A percentile compares a stretch with the other conserved stretches of the same genome.
phyloP scores from a whole-genome alignment of 2,329 filamentous ascomycete species.

The Mycosphaerelloides madeirae region DNA sequence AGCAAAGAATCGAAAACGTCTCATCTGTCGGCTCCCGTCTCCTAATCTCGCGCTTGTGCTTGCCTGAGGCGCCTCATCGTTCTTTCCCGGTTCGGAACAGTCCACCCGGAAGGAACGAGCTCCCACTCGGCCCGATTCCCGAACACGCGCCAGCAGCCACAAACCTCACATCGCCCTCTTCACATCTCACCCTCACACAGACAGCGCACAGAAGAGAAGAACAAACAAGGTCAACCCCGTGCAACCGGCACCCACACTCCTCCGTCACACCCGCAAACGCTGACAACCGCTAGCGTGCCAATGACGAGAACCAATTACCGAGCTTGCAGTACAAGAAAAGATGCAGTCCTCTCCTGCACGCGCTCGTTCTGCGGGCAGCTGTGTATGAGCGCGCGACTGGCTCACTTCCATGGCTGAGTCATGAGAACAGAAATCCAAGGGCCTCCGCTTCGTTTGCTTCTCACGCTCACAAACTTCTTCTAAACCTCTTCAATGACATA shows the following conservation, averaged over 20 bases:
- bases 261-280: background rate
- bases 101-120: no score
- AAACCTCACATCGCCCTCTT: no score
- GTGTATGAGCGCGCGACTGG: background rate
- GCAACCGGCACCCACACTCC: background rate
- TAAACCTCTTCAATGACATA: background rate
- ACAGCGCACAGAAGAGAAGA: no score
- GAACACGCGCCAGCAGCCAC: no score
- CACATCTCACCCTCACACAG: no score
- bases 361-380: background rate
- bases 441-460: constrained; percentile 2
- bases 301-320: constrained; percentile 13
- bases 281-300: constrained; percentile 2
- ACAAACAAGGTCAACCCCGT: background rate
- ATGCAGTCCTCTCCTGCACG: background rate
- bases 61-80: no score
- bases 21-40: no score
- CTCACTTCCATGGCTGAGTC: constrained; percentile 23
- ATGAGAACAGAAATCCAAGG: constrained; percentile 31
- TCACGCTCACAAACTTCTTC: no score
- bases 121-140: no score
- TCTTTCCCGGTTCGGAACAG: no score
- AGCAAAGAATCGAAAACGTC: no score
- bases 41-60: no score
- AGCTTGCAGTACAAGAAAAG: constrained; percentile 8